A percentile compares a stretch with the other conserved stretches of the same genome.
phyloP scores from a whole-genome alignment of 2,329 filamentous ascomycete species.

The Ophioceras dolichostomum region DNA sequence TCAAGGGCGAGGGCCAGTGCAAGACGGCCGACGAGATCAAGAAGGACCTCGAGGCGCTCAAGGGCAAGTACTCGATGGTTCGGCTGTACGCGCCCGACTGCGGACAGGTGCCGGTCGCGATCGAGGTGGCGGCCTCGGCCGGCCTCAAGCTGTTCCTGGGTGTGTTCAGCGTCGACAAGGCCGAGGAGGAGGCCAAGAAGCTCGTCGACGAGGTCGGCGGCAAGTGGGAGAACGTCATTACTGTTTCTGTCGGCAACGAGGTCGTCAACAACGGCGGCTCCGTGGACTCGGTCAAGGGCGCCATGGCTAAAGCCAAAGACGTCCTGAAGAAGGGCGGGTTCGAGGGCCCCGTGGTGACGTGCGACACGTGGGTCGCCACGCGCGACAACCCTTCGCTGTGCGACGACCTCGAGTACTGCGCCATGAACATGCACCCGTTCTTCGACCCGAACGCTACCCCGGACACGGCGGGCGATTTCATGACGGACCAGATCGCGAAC shows the following conservation, averaged over 20 bases:
- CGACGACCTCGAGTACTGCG: slow-evolving; percentile 62
- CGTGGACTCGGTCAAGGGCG: slow-evolving; percentile 36
- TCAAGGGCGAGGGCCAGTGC: background rate
- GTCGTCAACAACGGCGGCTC: slow-evolving; percentile 43
- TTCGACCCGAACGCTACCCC: slow-evolving; percentile 57
- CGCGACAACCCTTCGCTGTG: slow-evolving; percentile 58
- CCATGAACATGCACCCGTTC: slow-evolving; percentile 75
- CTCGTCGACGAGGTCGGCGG: slow-evolving; percentile 47
- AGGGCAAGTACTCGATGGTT: background rate
- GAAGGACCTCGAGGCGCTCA: slow-evolving; percentile 21
- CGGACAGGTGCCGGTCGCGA: slow-evolving; percentile 52
- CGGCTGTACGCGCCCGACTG: slow-evolving; percentile 27
- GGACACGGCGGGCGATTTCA: slow-evolving; percentile 52
- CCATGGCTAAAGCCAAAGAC: slow-evolving; percentile 43
- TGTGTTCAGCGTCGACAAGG: slow-evolving; percentile 48
- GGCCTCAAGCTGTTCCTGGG: slow-evolving; percentile 64
- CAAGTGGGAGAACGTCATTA: slow-evolving; percentile 58
- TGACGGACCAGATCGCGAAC: slow-evolving; percentile 39
- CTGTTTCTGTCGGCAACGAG: slow-evolving; percentile 72
- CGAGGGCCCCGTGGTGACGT: slow-evolving; percentile 60
- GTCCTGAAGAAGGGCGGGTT: slow-evolving; percentile 53
- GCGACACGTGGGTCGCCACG: slow-evolving; percentile 67
- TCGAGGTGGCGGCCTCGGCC: slow-evolving; percentile 49
- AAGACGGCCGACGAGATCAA: slow-evolving; percentile 22
- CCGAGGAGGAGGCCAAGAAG: slow-evolving; percentile 42